Percentiles rank a stretch among this genome's conserved stretches.
Conservation (phyloP, 129 eudicot species). For the Flaveria robusta region DNA sequence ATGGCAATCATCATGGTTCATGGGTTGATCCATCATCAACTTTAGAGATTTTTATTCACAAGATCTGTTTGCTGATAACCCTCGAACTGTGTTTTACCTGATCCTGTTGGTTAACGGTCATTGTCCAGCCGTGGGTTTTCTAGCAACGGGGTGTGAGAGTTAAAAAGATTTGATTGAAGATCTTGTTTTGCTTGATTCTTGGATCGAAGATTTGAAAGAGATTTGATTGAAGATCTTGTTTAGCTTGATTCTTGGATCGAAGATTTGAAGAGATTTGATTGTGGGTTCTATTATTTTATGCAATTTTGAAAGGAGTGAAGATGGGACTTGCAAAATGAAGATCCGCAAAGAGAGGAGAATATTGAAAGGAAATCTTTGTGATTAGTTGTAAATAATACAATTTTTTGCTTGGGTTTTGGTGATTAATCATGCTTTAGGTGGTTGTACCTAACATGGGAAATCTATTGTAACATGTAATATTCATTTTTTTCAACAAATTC, state of each 20-base stretch:
- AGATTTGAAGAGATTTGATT: slow-evolving; percentile 27
- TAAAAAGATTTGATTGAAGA: no score
- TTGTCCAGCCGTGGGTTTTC: no score
- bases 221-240: slow-evolving; percentile 22
- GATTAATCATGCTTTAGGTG: slow-evolving; percentile 35
- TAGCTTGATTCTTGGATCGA: not conserved
- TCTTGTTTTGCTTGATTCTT: not conserved
- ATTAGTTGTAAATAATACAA: slow-evolving; percentile 39
- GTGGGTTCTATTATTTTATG: slow-evolving; percentile 23
- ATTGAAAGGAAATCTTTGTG: slow-evolving; percentile 20
- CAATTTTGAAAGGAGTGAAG: slow-evolving; percentile 11
- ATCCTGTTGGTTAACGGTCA: no score
- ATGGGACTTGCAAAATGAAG: slow-evolving; percentile 38
- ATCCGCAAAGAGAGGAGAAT: slow-evolving; percentile 17
- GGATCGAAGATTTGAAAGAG: not conserved
- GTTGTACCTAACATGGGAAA: slow-evolving; percentile 31
- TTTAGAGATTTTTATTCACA: slow-evolving; percentile 31
- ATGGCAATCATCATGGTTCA: slow-evolving; percentile 66
- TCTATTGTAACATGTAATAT: slow-evolving; percentile 34
- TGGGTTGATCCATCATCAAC: slow-evolving; percentile 51
- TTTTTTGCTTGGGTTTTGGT: slow-evolving; percentile 36
- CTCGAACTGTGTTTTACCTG: no score
- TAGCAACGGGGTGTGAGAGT: no score
- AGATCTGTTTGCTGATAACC: slow-evolving; percentile 6
- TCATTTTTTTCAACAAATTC: slow-evolving; percentile 25